Evolutionary conservation across 495 filamentous ascomycete genomes (phyloP), one percentile per base, ranked within the genome.

Genomic region (Trichoderma orchidacearum): DNA sequence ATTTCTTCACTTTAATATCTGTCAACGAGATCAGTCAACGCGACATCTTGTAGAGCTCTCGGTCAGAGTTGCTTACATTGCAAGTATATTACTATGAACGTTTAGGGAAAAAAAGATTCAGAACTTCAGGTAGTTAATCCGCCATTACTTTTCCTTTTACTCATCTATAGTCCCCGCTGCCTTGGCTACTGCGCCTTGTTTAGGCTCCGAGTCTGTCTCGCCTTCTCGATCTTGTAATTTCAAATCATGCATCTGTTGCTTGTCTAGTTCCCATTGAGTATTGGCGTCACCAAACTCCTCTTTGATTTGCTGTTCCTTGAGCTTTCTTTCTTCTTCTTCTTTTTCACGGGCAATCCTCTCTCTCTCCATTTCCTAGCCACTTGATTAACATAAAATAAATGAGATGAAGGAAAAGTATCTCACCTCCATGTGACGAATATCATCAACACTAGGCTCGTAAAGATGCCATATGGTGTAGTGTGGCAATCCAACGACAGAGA

Each of bases 401-500:
- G 12, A 13, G 28, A 51, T 1, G 29, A 15, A 15, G 17, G 12
- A 21, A 41, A 48, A 48, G 3, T 27, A 59, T 76, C n/a, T 59
- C 63, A 80, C 79, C 73, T 91, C 92, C 94, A 99, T 99, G 61
- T 96, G 94, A 53, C 87, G 83, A 53, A 97, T 86, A 63, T 99
- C 94, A 63, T 99, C 94, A 11, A 95, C 89, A 59, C 88, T 95
- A 12, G 94, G 94, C 67, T 99, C 94, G 73, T 99, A 99, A 53
- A 96, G 75, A 84, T 99, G 94, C 94, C 94, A 99, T 56, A 99
- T 96, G 0, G 90, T 96, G 68, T 99, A 99, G 64, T 99, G 94
- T 5, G 94, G 94, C 34, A 99, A 75, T 3, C 94, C 94, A 58
- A 97, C 83, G n/a, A 99, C 94, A 0, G 90, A 96, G 67, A 89